phyloP scores from a whole-genome alignment of 495 filamentous ascomycete genomes.

The Hyaloscypha finlandica region DNA sequence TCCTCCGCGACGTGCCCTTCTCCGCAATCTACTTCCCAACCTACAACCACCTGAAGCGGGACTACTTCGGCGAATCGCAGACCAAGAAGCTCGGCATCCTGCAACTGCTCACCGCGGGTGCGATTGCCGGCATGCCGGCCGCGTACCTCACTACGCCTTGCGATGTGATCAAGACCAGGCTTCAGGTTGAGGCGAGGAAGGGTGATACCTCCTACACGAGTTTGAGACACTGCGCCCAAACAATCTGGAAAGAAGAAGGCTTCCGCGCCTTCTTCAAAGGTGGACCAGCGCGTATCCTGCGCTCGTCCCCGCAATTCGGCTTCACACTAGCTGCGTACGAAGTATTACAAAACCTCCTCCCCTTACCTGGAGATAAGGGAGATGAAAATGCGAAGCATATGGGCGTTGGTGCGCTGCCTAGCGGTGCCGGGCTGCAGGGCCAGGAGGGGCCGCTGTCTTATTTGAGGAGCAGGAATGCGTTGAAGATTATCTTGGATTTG shows the following conservation, averaged over 20 bases:
- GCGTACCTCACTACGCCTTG: slow-evolving; percentile 97
- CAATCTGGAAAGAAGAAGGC: slow-evolving; percentile 86
- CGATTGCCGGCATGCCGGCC: slow-evolving; percentile 97
- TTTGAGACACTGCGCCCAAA: slow-evolving; percentile 81
- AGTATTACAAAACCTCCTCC: slow-evolving; percentile 79
- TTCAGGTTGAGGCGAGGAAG: slow-evolving; percentile 96
- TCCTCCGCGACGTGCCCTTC: slow-evolving; percentile 95
- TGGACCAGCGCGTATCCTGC: slow-evolving; percentile 88
- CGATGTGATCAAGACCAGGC: slow-evolving; percentile 97
- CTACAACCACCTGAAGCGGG: slow-evolving; percentile 90
- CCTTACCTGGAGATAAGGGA: slow-evolving; percentile 63
- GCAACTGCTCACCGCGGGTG: slow-evolving; percentile 91
- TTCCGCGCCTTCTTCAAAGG: slow-evolving; percentile 98
- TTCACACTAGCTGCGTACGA: slow-evolving; percentile 97
- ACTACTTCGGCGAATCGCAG: slow-evolving; percentile 88
- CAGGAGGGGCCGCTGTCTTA: slow-evolving; percentile 72
- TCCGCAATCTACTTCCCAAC: slow-evolving; percentile 98
- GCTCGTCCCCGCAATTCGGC: slow-evolving; percentile 95
- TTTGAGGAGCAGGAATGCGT: slow-evolving; percentile 85
- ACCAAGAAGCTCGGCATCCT: slow-evolving; percentile 88
- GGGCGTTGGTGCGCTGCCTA: slow-evolving; percentile 35
- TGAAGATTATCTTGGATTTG: slow-evolving; percentile 94
- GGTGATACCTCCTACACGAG: slow-evolving; percentile 85
- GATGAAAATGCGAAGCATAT: slow-evolving; percentile 35
- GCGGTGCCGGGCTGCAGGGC: slow-evolving; percentile 42